phyloP scores from a whole-genome alignment of 2,329 filamentous ascomycete genomes.

The Ascochyta lentis region DNA sequence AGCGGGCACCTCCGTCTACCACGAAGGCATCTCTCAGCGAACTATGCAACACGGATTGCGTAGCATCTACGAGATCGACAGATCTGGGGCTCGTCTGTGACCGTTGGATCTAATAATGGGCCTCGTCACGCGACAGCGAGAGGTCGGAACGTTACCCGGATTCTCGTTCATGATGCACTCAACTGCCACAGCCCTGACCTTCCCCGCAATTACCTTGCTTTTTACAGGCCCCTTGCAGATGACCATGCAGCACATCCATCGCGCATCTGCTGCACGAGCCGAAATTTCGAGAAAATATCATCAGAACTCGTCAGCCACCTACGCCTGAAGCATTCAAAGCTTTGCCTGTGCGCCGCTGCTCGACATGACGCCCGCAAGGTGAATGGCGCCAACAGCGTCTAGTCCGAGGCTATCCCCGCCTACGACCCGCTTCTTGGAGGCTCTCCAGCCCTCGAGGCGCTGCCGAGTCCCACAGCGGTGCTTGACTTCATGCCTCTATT shows the following conservation, averaged over 20 bases:
- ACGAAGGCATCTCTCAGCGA: background rate
- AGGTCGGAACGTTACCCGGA: conserved; percentile 17
- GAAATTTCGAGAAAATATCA: conserved; percentile 27
- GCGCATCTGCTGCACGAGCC: conserved; percentile 43
- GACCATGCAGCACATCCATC: conserved; percentile 45
- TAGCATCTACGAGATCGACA: conserved; percentile 9
- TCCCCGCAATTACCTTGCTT: conserved; percentile 49
- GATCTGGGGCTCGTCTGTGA: conserved; percentile 24
- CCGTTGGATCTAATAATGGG: conserved; percentile 11
- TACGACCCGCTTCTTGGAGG: conserved; percentile 17
- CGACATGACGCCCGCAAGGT: conserved; percentile 34
- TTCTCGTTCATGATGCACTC: conserved; percentile 32
- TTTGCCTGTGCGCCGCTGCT: conserved; percentile 42
- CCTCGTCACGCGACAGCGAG: conserved; percentile 34
- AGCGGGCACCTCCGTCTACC: background rate
- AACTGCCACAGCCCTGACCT: conserved; percentile 32
- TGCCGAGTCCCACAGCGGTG: conserved; percentile 16
- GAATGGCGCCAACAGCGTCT: conserved; percentile 45
- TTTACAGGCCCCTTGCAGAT: conserved; percentile 47
- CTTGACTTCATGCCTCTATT: conserved; percentile 24
- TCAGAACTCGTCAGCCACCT: conserved; percentile 39
- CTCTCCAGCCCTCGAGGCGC: conserved; percentile 3
- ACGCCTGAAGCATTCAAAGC: conserved; percentile 31
- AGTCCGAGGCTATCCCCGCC: conserved; percentile 46
- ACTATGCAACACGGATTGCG: background rate